A percentile compares a stretch with the other conserved stretches of the same genome.
These are phyloP conservation scores for Rhipidocladum racemiflorum DNA, from an alignment of 176 grass and related monocot species.

Conservation along the genomic window DNA sequence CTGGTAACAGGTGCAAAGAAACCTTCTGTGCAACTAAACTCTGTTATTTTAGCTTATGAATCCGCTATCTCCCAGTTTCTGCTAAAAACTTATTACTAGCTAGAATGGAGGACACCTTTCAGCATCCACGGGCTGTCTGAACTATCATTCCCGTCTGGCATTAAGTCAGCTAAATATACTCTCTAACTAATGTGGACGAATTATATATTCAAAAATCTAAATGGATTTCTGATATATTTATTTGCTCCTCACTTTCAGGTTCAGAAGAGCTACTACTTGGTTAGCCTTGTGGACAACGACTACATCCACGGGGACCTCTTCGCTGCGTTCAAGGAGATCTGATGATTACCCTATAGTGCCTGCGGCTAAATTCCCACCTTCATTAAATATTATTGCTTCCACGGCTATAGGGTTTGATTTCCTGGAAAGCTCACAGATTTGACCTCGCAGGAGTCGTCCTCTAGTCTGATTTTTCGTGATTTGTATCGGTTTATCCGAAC, in stretches of 20 bases:
- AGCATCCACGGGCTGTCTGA: background rate
- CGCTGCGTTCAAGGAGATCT: conserved; percentile 61
- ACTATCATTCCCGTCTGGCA: background rate
- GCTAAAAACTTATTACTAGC: background rate
- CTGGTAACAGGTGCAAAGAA: background rate
- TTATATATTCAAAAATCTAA: background rate
- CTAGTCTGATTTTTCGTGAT: conserved; percentile 9
- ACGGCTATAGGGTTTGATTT: background rate
- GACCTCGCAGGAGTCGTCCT: background rate
- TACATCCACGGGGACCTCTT: conserved; percentile 72
- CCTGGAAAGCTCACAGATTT: background rate
- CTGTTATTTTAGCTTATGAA: background rate
- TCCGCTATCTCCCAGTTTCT: background rate
- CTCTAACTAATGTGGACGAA: background rate
- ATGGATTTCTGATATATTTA: background rate
- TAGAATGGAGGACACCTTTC: background rate
- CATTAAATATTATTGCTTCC: conserved; percentile 6
- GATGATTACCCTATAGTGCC: background rate
- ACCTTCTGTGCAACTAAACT: background rate
- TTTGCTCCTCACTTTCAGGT: conserved; percentile 43
- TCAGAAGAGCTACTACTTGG: conserved; percentile 57
- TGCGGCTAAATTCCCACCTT: background rate
- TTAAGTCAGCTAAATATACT: background rate
- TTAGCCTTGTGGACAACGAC: conserved; percentile 85
- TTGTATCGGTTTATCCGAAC: conserved; percentile 26